Evolutionary conservation across 345 rosid genomes (phyloP).

Genomic region (Sonneratia caseolaris): DNA sequence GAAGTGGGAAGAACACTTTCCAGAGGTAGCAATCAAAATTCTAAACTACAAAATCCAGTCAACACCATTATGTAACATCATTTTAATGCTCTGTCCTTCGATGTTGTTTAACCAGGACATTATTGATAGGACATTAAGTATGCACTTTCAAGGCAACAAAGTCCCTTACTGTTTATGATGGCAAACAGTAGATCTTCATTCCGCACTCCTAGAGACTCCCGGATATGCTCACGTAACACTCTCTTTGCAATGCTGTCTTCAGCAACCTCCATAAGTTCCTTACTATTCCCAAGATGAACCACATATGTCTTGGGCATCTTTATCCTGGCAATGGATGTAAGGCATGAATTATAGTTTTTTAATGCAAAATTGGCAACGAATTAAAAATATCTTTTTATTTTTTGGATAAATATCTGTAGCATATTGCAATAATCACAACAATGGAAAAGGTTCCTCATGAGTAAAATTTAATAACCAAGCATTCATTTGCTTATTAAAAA

Average conservation of each 20-base stretch:
- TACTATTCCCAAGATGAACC: conserved; percentile 91
- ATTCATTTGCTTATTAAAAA: no score
- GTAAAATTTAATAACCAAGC: neutral
- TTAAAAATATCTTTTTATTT: neutral
- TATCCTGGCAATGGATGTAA: conserved; percentile 46
- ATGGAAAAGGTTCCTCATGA: neutral
- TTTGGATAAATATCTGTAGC: neutral
- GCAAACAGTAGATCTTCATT: conserved; percentile 78
- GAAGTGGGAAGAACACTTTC: neutral
- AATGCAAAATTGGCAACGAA: neutral
- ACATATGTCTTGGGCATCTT: conserved; percentile 89
- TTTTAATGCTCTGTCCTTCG: neutral
- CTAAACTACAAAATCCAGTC: neutral
- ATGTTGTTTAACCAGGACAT: neutral
- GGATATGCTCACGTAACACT: conserved; percentile 75
- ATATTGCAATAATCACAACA: neutral
- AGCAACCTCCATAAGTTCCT: conserved; percentile 93
- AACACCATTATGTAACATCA: neutral
- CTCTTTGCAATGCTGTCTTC: conserved; percentile 73
- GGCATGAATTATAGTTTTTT: neutral
- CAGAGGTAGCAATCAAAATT: neutral
- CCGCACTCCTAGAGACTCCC: conserved; percentile 74
- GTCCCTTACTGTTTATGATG: conserved; percentile 63
- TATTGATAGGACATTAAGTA: neutral
- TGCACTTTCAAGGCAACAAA: neutral